Percentiles rank a stretch among this genome's conserved stretches.
These are phyloP conservation scores for Sclerotinia spermophila DNA, from an alignment of 2,329 filamentous ascomycete species.

Conservation along the genomic window DNA sequence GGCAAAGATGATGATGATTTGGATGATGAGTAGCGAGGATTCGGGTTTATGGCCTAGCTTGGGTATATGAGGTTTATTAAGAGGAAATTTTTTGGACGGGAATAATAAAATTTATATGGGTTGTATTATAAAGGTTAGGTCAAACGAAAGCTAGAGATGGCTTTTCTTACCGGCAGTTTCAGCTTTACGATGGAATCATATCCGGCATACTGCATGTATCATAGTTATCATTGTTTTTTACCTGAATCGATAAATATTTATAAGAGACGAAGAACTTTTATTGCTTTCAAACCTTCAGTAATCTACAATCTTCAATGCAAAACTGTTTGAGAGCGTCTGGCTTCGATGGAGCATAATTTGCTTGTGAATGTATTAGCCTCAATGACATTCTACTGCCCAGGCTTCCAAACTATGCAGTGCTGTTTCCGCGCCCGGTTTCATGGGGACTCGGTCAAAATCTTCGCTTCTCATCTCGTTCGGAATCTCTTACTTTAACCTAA, in stretches of 20 bases:
- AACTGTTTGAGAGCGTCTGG: background rate
- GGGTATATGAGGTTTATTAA: background rate
- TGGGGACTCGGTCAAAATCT: too few relatives aligned
- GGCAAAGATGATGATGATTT: conserved; percentile 1
- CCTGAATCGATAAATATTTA: background rate
- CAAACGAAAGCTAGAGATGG: background rate
- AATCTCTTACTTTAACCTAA: background rate
- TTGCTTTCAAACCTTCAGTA: background rate
- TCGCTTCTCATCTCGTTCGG: background rate
- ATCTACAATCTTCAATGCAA: background rate
- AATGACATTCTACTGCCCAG: background rate
- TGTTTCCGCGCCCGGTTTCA: background rate
- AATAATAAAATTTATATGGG: background rate
- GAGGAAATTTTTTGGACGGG: background rate
- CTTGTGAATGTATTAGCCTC: background rate
- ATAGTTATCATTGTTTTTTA: background rate
- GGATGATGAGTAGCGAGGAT: background rate
- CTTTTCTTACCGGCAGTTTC: background rate
- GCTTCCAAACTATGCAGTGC: background rate
- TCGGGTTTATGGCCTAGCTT: background rate
- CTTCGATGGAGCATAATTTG: background rate
- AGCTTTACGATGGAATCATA: background rate
- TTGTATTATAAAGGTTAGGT: background rate
- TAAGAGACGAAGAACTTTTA: background rate
- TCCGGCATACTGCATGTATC: background rate